Conservation (phyloP, 2,329 filamentous ascomycete genomes). For the Ilyonectria mors-panacis region DNA sequence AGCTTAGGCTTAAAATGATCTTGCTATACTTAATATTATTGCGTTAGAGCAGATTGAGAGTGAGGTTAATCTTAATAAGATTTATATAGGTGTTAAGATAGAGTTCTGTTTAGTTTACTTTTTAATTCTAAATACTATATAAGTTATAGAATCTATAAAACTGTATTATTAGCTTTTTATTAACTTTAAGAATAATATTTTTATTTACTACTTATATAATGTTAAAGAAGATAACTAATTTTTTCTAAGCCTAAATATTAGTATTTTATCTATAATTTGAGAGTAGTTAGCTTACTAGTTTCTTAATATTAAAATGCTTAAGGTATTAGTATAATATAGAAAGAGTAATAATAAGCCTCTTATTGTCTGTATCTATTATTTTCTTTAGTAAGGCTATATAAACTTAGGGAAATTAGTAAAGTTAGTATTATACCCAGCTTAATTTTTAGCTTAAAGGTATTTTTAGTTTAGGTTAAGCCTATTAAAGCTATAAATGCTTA, state of each 20-base stretch:
- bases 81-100: conserved; percentile 37
- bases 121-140: conserved; percentile 24
- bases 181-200: neutral
- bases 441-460: conserved; percentile 53
- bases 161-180: neutral
- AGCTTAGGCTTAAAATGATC: conserved; percentile 24
- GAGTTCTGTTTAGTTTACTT: neutral
- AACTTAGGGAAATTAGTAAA: conserved; percentile 50
- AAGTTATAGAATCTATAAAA: conserved; percentile 25
- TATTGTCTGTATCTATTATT: conserved; percentile 40
- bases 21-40: conserved; percentile 18
- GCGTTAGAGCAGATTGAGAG: conserved; percentile 31
- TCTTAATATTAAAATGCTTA: conserved; percentile 46
- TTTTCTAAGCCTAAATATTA: conserved; percentile 1
- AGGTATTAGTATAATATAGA: conserved; percentile 50
- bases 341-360: conserved; percentile 21
- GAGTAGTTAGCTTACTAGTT: conserved; percentile 23
- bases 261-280: neutral
- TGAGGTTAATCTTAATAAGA: conserved; percentile 25
- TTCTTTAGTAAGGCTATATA: conserved; percentile 38
- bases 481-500: conserved; percentile 39
- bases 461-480: conserved; percentile 49
- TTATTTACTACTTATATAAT: conserved; percentile 2
- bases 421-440: conserved; percentile 55
- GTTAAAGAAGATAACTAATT: conserved; percentile 21